Evolutionary conservation across 176 grass and related monocot genomes (phyloP), one percentile per base, ranked within the genome.

Genomic region (Oropetium thomaeum): DNA sequence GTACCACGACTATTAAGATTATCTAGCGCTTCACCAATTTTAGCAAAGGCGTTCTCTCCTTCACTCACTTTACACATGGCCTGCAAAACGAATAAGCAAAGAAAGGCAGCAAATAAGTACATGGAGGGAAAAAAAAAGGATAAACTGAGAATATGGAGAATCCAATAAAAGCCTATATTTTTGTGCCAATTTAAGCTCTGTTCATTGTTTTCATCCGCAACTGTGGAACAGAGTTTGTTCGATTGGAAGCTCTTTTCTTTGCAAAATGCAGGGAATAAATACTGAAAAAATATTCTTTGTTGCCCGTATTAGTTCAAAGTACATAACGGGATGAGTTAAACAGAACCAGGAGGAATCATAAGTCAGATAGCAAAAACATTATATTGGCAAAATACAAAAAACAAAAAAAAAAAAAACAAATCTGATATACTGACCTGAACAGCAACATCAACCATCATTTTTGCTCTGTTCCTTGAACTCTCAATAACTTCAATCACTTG

Each of bases 401-500:
- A n/a, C 29, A 82, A 58, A 72, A 77, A 8, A 37, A 83, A 61
- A 75, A 74, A 3, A 54, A 64, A 64, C 40, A 58, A 16, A 43
- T 69, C 35, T 29, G 43, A 26, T 30, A 22, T 34, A 72, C 76
- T 77, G 81, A 99, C 96, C 96, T 95, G 91, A 61, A 99, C 79
- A 86, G 96, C 89, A 73, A 79, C 89, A 86, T 99, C 87, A 74
- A 99, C 96, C 87, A 99, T 95, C 73, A 78, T 84, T 78, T 80
- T 99, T 72, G 96, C 91, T 86, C 73, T 92, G 79, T 61, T 45
- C 49, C 83, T 95, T 9, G 89, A 94, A 81, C 70, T 92, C 64
- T 98, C 95, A 39, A 94, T 90, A 83, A 95, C 85, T 79, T 99
- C 89, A 65, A 92, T 84, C 45, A 90, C 91, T 82, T 99, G 96